Evolutionary conservation across 805 yeast genomes (phyloP).

Genomic region (Wickerhamomyces xylosicus): DNA sequence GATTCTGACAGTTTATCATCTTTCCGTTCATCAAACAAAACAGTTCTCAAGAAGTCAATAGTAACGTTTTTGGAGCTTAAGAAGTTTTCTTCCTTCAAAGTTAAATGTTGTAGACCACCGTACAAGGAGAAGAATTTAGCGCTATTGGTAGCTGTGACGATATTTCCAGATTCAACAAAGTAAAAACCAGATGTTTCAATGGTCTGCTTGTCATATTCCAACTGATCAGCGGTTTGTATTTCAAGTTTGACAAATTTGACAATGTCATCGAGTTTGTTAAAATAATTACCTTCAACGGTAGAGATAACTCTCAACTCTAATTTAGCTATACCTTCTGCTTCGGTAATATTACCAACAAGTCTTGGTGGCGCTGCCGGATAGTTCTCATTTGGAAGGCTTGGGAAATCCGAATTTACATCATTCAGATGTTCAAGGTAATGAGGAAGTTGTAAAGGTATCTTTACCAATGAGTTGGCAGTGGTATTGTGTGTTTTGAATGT

Average conservation of each 20-base stretch:
- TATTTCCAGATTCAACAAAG: slow-evolving; percentile 55
- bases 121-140: slow-evolving; percentile 56
- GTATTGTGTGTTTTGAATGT: slow-evolving; percentile 17
- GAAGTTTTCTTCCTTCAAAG: slow-evolving; percentile 33
- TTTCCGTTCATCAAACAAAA: slow-evolving; percentile 15
- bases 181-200: slow-evolving; percentile 51
- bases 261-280: slow-evolving; percentile 25
- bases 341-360: slow-evolving; percentile 22
- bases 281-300: slow-evolving; percentile 12
- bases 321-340: slow-evolving; percentile 21
- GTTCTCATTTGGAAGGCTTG: neutral
- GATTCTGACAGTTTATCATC: slow-evolving; percentile 1
- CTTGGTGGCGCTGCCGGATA: neutral
- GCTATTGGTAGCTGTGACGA: slow-evolving; percentile 46
- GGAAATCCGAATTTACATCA: slow-evolving; percentile 5
- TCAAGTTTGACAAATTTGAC: slow-evolving; percentile 28
- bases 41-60: slow-evolving; percentile 31
- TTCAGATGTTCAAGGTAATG: slow-evolving; percentile 11
- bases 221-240: slow-evolving; percentile 28
- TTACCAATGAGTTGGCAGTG: slow-evolving; percentile 7
- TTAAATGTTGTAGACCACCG: slow-evolving; percentile 46
- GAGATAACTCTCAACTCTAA: slow-evolving; percentile 13
- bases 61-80: slow-evolving; percentile 35
- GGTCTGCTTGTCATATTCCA: slow-evolving; percentile 38
- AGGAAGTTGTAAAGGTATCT: slow-evolving; percentile 15